Evolutionary conservation across 768 basidiomycete genomes (phyloP).

Genomic region (Paxillus rubicundulus): DNA sequence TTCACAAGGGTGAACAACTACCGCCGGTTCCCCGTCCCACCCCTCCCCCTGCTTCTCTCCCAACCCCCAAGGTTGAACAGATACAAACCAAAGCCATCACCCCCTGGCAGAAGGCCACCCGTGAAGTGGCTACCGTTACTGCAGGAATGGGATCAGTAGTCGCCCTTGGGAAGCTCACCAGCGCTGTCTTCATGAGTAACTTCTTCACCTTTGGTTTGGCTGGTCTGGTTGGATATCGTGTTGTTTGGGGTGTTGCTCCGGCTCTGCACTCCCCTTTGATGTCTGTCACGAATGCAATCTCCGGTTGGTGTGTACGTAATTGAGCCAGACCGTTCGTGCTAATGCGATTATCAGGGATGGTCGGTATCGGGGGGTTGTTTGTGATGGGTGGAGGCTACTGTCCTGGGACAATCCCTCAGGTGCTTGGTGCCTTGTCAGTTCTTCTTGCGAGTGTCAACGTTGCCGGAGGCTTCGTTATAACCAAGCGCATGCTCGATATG

Average conservation of each 20-base stretch:
- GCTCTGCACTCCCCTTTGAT: slow-evolving; percentile 88
- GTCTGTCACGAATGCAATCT: slow-evolving; percentile 89
- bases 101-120: slow-evolving; percentile 79
- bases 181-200: slow-evolving; percentile 81
- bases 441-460: slow-evolving; percentile 86
- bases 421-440: slow-evolving; percentile 78
- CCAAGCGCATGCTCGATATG: slow-evolving; percentile 92
- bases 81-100: slow-evolving; percentile 59
- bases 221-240: slow-evolving; percentile 81
- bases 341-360: slow-evolving; percentile 48
- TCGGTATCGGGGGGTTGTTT: slow-evolving; percentile 82
- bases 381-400: slow-evolving; percentile 88
- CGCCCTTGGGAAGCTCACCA: slow-evolving; percentile 75
- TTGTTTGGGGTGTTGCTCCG: slow-evolving; percentile 87
- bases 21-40: slow-evolving; percentile 66
- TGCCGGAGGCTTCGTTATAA: slow-evolving; percentile 84
- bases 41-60: slow-evolving; percentile 58
- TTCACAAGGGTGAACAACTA: slow-evolving; percentile 63
- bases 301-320: slow-evolving; percentile 47
- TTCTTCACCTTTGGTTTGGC: slow-evolving; percentile 90
- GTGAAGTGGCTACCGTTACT: slow-evolving; percentile 72
- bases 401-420: slow-evolving; percentile 78
- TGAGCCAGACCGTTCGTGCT: neutral
- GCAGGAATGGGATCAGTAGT: slow-evolving; percentile 73
- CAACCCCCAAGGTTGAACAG: slow-evolving; percentile 46